Evolutionary conservation across 257 asterid genomes (phyloP).

Genomic region (Jaltomata sinuosa): DNA sequence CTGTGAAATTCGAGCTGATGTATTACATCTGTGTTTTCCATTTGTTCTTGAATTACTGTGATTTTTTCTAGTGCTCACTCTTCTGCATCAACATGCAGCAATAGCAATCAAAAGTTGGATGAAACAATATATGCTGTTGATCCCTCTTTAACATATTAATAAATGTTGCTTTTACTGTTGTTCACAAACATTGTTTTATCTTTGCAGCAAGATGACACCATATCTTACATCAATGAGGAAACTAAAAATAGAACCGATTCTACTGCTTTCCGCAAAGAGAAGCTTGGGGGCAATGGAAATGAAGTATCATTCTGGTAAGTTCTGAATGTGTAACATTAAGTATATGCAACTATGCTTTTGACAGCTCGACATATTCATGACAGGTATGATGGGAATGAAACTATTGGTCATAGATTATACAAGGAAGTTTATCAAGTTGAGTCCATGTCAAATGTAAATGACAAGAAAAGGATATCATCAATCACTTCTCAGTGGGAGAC

Average conservation of each 20-base stretch:
- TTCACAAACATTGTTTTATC: not conserved
- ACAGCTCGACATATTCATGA: slow-evolving; percentile 9
- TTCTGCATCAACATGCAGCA: not conserved
- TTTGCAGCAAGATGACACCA: slow-evolving; percentile 66
- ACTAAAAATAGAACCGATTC: slow-evolving; percentile 37
- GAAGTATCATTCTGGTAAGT: slow-evolving; percentile 66
- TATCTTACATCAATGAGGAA: slow-evolving; percentile 43
- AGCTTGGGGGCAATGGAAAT: slow-evolving; percentile 58
- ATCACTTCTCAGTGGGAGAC: slow-evolving; percentile 67
- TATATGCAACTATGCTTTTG: slow-evolving; percentile 7
- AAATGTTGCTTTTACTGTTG: not conserved
- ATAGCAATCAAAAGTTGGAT: not conserved
- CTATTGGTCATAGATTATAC: slow-evolving; percentile 71
- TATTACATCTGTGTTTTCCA: slow-evolving; percentile 20
- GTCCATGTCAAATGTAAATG: slow-evolving; percentile 17
- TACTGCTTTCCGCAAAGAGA: slow-evolving; percentile 48
- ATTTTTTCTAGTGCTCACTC: not conserved
- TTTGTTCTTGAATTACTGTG: not conserved
- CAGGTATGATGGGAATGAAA: slow-evolving; percentile 76
- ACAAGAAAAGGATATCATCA: slow-evolving; percentile 18
- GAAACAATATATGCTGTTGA: not conserved
- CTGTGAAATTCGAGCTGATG: slow-evolving; percentile 88
- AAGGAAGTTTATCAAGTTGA: slow-evolving; percentile 45
- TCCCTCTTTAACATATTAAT: not conserved
- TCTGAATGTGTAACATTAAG: not conserved